phyloP scores from a whole-genome alignment of 108 stramenopile species.

The Aurantiochytrium sp. region DNA sequence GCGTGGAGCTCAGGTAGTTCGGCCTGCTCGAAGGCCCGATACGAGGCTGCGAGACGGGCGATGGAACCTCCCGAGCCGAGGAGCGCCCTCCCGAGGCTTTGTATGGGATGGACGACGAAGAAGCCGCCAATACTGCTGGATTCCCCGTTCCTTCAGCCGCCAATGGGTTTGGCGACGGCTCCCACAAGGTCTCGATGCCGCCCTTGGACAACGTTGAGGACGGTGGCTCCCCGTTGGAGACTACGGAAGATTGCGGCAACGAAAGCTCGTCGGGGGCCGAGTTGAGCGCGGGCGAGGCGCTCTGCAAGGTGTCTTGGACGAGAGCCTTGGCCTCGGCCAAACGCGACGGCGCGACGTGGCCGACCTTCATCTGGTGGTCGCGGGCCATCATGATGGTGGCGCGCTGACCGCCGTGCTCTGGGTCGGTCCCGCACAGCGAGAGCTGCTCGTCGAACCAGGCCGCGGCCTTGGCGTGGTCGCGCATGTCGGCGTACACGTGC shows the following conservation, averaged over 20 bases:
- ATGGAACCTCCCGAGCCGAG: no score
- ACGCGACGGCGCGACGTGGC: background rate
- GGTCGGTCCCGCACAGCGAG: background rate
- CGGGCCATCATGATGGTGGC: background rate
- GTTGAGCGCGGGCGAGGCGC: background rate
- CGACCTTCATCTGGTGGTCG: slow-evolving; percentile 6
- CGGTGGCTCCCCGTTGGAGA: no score
- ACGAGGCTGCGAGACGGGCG: background rate
- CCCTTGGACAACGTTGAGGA: background rate
- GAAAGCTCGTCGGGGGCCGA: background rate
- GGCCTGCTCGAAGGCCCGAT: background rate
- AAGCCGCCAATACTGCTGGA: background rate
- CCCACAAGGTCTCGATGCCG: slow-evolving; percentile 5
- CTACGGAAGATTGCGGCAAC: no score
- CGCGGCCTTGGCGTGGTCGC: slow-evolving; percentile 3
- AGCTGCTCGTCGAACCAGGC: slow-evolving; percentile 26
- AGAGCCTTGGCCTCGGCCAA: background rate
- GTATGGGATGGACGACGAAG: no score
- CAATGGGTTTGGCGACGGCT: background rate
- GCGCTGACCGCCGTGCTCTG: background rate
- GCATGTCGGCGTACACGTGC: slow-evolving; percentile 15
- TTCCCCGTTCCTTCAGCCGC: background rate
- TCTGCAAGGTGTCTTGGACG: background rate
- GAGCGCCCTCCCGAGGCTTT: no score
- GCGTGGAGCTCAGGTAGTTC: background rate